phyloP scores from a whole-genome alignment of 805 yeast species.

The baker's yeast (Saccharomyces cerevisiae) region DNA sequence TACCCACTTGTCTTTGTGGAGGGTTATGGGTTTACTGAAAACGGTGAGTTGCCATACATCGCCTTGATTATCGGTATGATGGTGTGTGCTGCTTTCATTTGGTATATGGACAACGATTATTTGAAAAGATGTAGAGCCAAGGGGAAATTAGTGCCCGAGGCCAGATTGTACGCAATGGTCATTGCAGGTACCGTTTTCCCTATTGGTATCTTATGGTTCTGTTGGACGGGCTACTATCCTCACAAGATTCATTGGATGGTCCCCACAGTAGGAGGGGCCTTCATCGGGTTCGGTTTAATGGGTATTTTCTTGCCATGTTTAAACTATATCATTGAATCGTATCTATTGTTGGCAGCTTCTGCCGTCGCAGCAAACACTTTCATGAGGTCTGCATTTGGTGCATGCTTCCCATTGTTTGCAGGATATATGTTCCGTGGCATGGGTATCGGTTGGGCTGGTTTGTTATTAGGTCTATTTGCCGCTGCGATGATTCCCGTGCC shows the following conservation, averaged over 20 bases:
- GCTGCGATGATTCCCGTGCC: slow-evolving; percentile 59
- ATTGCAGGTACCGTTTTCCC: slow-evolving; percentile 65
- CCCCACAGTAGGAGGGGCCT: slow-evolving; percentile 59
- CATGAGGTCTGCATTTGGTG: slow-evolving; percentile 60
- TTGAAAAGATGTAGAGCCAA: slow-evolving; percentile 39
- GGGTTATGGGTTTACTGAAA: slow-evolving; percentile 47
- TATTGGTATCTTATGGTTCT: slow-evolving; percentile 74
- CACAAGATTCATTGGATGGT: slow-evolving; percentile 69
- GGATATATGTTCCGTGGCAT: slow-evolving; percentile 58
- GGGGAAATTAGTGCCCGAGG: slow-evolving; percentile 65
- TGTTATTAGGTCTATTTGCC: slow-evolving; percentile 57
- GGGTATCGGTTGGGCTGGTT: slow-evolving; percentile 75
- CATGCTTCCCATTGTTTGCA: slow-evolving; percentile 66
- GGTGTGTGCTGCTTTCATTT: slow-evolving; percentile 48
- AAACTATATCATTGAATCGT: slow-evolving; percentile 66
- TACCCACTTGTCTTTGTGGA: slow-evolving; percentile 61
- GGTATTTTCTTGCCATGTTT: slow-evolving; percentile 61
- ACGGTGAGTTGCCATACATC: slow-evolving; percentile 67
- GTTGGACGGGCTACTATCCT: slow-evolving; percentile 79
- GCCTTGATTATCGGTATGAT: slow-evolving; percentile 64
- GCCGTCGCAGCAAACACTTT: slow-evolving; percentile 70
- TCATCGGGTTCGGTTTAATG: slow-evolving; percentile 61
- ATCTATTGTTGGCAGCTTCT: slow-evolving; percentile 65
- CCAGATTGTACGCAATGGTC: slow-evolving; percentile 69
- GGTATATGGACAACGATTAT: slow-evolving; percentile 46